phyloP scores from a whole-genome alignment of 2,329 filamentous ascomycete species.

The Sporothrix luriei region DNA sequence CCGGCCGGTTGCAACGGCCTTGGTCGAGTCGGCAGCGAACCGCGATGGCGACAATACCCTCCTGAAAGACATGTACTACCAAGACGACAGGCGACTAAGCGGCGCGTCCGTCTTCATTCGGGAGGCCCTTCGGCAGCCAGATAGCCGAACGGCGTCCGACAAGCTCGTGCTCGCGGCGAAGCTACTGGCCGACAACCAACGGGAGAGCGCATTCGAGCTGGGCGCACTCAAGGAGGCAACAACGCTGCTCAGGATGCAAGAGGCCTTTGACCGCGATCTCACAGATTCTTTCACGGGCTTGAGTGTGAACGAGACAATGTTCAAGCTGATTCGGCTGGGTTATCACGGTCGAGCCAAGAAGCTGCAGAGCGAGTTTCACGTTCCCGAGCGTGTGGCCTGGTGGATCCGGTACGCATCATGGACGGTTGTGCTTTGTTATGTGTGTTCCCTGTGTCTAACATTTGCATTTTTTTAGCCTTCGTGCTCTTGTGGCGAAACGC shows the following conservation, averaged over 20 bases:
- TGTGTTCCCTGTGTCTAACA: background rate
- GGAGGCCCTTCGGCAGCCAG: conserved; percentile 76
- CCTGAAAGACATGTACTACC: conserved; percentile 95
- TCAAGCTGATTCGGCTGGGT: conserved; percentile 79
- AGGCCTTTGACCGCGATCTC: conserved; percentile 81
- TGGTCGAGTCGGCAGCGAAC: conserved; percentile 80
- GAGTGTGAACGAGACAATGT: conserved; percentile 88
- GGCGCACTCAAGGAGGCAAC: conserved; percentile 77
- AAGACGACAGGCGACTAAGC: conserved; percentile 88
- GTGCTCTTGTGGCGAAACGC: conserved; percentile 84
- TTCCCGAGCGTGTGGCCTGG: conserved; percentile 86
- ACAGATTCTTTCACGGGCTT: conserved; percentile 76
- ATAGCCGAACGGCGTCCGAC: conserved; percentile 71
- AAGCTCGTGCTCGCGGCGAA: conserved; percentile 87
- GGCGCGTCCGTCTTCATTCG: conserved; percentile 84
- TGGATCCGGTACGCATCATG: conserved; percentile 65
- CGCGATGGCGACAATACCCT: conserved; percentile 73
- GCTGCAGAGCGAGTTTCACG: conserved; percentile 87
- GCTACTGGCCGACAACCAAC: conserved; percentile 74
- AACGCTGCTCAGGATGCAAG: conserved; percentile 80
- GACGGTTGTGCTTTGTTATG: background rate
- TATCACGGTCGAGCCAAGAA: conserved; percentile 85
- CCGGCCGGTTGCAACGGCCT: conserved; percentile 79
- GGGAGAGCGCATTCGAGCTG: conserved; percentile 74
- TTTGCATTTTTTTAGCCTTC: conserved; percentile 57